phyloP scores from a whole-genome alignment of 2,329 filamentous ascomycete species.

The Aspergillus uvarum region DNA sequence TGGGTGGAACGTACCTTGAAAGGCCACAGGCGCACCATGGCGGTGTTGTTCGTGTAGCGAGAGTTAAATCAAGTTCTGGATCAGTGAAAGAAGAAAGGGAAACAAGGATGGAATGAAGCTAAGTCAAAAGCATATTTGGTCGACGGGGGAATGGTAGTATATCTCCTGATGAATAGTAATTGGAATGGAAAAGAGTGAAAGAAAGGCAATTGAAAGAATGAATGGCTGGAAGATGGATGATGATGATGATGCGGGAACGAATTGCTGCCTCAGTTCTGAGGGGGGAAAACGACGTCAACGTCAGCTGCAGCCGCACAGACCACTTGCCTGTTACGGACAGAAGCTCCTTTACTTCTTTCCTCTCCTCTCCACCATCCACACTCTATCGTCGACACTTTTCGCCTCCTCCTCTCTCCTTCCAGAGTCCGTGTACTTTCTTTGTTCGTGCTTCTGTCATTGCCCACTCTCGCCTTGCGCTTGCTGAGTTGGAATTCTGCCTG shows the following conservation, averaged over 20 bases:
- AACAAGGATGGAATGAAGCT: not conserved
- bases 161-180: not conserved
- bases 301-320: conserved; percentile 12
- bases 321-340: not conserved
- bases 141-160: not conserved
- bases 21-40: conserved; percentile 83
- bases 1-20: conserved; percentile 64
- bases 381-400: too few relatives aligned
- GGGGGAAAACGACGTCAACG: conserved; percentile 2
- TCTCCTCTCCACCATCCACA: too few relatives aligned
- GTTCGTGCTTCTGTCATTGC: too few relatives aligned
- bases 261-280: too few relatives aligned
- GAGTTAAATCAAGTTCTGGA: not conserved
- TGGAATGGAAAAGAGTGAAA: conserved; percentile 5
- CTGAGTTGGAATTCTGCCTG: not conserved
- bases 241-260: too few relatives aligned
- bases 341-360: not conserved
- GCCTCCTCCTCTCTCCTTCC: too few relatives aligned
- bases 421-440: too few relatives aligned
- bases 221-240: conserved; percentile 7
- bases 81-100: not conserved
- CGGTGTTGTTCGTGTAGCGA: conserved; percentile 5
- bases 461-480: too few relatives aligned
- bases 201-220: conserved; percentile 4
- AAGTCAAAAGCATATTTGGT: not conserved